A percentile compares a stretch with the other conserved stretches of the same genome.
These are phyloP conservation scores for Lachancea nothofagi DNA, from an alignment of 805 yeast species.

Conservation along the genomic window DNA sequence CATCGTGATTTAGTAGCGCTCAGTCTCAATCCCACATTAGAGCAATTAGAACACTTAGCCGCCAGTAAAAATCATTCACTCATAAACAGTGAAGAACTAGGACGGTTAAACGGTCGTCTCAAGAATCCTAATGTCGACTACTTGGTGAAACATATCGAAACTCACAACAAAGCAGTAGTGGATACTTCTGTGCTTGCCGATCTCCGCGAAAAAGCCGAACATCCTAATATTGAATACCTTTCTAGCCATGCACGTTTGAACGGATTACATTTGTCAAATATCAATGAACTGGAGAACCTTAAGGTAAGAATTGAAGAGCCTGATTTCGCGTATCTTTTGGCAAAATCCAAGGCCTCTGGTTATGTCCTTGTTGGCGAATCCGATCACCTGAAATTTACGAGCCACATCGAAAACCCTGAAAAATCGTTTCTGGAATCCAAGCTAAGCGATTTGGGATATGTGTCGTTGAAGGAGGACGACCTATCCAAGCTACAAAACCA, in stretches of 20 bases:
- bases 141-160: not conserved
- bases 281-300: not conserved
- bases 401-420: not conserved
- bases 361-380: not conserved
- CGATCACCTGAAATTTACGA: not conserved
- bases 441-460: not conserved
- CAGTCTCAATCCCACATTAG: not conserved
- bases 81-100: not conserved
- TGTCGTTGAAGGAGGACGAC: not conserved
- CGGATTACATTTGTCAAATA: not conserved
- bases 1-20: not conserved
- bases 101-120: not conserved
- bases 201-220: not conserved
- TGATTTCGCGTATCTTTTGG: not conserved
- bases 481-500: not conserved
- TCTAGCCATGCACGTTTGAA: not conserved
- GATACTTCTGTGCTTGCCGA: not conserved
- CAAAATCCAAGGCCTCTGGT: not conserved
- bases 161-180: not conserved
- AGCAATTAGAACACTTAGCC: not conserved
- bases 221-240: not conserved
- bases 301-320: not conserved
- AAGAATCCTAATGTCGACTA: not conserved
- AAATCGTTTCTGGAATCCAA: conserved; percentile 9
- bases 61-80: not conserved